Evolutionary conservation across 2,329 filamentous ascomycete species (phyloP).

Genomic region (Talaromyces funiculosus): DNA sequence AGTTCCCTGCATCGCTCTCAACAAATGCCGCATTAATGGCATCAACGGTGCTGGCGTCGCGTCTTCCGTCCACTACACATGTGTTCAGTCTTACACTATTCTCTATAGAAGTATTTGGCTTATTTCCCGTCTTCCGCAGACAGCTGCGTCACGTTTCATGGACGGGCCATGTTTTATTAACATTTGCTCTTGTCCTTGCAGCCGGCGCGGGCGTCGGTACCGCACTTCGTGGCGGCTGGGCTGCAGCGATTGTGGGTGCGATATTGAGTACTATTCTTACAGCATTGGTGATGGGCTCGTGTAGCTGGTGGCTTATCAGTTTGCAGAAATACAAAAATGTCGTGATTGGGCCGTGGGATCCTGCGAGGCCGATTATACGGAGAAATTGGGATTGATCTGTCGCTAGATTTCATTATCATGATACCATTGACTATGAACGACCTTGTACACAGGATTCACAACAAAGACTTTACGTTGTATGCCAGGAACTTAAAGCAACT

Average conservation of each 20-base stretch:
- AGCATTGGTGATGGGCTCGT: slow-evolving; percentile 78
- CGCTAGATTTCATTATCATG: neutral
- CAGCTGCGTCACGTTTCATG: slow-evolving; percentile 78
- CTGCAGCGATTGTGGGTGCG: slow-evolving; percentile 63
- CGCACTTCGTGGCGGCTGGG: slow-evolving; percentile 50
- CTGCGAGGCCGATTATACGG: slow-evolving; percentile 64
- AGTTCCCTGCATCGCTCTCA: slow-evolving; percentile 62
- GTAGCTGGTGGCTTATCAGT: slow-evolving; percentile 96
- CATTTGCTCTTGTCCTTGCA: slow-evolving; percentile 67
- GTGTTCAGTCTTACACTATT: slow-evolving; percentile 95
- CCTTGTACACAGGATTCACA: neutral
- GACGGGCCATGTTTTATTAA: slow-evolving; percentile 72
- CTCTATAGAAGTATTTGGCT: slow-evolving; percentile 92
- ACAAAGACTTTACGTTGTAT: neutral
- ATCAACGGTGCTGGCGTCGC: slow-evolving; percentile 84
- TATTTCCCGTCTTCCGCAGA: slow-evolving; percentile 95
- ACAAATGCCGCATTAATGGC: slow-evolving; percentile 98
- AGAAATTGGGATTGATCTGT: slow-evolving; percentile 36
- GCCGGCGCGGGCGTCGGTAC: slow-evolving; percentile 73
- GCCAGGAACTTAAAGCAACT: neutral
- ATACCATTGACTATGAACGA: neutral
- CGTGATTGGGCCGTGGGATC: slow-evolving; percentile 96
- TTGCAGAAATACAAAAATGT: slow-evolving; percentile 99
- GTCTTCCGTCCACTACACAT: slow-evolving; percentile 81
- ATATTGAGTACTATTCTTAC: slow-evolving; percentile 69